phyloP scores from a whole-genome alignment of 208 protist species.

The Leishmania major region DNA sequence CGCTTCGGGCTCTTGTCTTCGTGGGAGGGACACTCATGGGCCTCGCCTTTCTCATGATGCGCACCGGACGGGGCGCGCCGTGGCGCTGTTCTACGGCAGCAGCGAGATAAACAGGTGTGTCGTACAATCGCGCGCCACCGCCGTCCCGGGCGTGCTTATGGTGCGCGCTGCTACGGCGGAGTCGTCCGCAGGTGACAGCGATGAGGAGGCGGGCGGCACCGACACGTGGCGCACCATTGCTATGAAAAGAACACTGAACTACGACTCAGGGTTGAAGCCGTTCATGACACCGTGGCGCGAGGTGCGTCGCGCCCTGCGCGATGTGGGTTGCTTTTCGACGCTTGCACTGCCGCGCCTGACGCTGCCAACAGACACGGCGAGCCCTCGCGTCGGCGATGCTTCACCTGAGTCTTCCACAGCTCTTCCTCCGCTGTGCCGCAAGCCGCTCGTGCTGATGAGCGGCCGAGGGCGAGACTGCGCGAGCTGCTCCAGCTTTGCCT shows the following conservation, averaged over 20 bases:
- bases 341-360: slow-evolving; percentile 22
- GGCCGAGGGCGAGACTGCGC: slow-evolving; percentile 19
- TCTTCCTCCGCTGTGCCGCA: slow-evolving; percentile 33
- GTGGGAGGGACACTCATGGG: too few species aligned
- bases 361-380: not conserved
- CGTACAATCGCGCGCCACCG: too few species aligned
- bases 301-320: slow-evolving; percentile 15
- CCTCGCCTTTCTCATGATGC: not conserved
- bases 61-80: not conserved
- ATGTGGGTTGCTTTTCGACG: slow-evolving; percentile 24
- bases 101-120: not conserved
- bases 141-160: slow-evolving; percentile 9
- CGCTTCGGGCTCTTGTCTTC: slow-evolving; percentile 2
- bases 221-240: not conserved
- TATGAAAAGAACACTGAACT: slow-evolving; percentile 3
- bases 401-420: not conserved
- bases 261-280: slow-evolving; percentile 22
- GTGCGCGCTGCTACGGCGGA: not conserved
- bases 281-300: slow-evolving; percentile 25
- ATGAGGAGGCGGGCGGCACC: not conserved
- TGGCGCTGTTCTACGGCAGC: not conserved
- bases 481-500: slow-evolving; percentile 26
- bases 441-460: slow-evolving; percentile 37
- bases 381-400: not conserved
- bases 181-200: not conserved